Conservation (phyloP, 2,329 filamentous ascomycete species). For the Balansia obtecta region DNA sequence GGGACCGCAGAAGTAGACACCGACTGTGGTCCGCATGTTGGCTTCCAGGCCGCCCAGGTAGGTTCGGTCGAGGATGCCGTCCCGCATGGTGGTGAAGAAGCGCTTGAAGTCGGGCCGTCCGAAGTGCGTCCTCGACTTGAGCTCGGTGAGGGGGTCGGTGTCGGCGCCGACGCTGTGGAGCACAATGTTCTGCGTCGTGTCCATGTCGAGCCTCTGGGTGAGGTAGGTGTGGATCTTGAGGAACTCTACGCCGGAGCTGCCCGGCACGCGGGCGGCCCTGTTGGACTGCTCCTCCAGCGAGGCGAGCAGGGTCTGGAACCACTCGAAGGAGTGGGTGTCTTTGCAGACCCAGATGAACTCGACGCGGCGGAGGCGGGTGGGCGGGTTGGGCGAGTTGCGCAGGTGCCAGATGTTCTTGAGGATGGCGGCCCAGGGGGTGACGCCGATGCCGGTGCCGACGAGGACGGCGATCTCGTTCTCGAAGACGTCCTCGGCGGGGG, state of each 20-base stretch:
- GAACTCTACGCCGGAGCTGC: constrained; percentile 66
- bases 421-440: constrained; percentile 77
- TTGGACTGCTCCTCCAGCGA: constrained; percentile 80
- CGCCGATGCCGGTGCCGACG: constrained; percentile 77
- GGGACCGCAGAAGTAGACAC: constrained; percentile 96
- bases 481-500: constrained; percentile 94
- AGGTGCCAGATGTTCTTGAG: constrained; percentile 98
- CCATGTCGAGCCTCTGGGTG: constrained; percentile 81
- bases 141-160: constrained; percentile 82
- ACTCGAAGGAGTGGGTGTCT: constrained; percentile 91
- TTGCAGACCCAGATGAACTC: constrained; percentile 99
- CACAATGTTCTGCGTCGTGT: constrained; percentile 93
- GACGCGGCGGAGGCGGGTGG: constrained; percentile 77
- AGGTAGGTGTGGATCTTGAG: constrained; percentile 96
- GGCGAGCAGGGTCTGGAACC: constrained; percentile 91
- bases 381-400: constrained; percentile 79
- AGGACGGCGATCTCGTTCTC: constrained; percentile 81
- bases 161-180: constrained; percentile 86
- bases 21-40: constrained; percentile 69
- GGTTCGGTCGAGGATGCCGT: constrained; percentile 72
- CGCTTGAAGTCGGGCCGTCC: constrained; percentile 80
- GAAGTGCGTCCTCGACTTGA: constrained; percentile 85
- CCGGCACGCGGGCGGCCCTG: constrained; percentile 53
- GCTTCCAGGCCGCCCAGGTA: constrained; percentile 76
- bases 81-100: constrained; percentile 72